Evolutionary conservation across 148 eudicot genomes (phyloP), one percentile per base, ranked within the genome.

Genomic region (Agrostemma githago): DNA sequence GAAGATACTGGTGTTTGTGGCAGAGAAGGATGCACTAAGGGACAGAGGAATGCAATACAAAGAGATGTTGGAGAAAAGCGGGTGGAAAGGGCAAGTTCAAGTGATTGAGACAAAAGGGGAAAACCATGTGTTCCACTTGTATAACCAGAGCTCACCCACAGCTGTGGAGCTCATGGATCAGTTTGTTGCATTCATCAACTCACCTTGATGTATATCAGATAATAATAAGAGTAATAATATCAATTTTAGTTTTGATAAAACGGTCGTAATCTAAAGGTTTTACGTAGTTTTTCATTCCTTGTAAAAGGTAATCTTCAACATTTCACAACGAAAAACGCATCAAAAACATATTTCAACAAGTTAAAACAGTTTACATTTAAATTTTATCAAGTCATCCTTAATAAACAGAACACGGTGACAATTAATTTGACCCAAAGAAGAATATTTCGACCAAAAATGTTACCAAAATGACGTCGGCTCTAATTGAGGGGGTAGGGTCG

Each of bases 111-210:
- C 85, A 0, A 8, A 34, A 11, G 84, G 77, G 0, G 84, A 78
- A 58, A 66, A 12, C 3, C 92, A 88, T 71, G 89, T 85, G n/a
- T 88, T 88, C 20, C 86, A 84, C 63, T 71, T 88, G 75, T 11
- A 72, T 8, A 59, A 80, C 26, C 87, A 81, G 3, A 7, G 11
- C 2, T 74, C 69, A 43, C 81, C 81, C 0, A 74, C 79, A 9
- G 80, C 80, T 4, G 72, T 0, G 16, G 42, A 62, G 3, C 39
- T 85, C 63, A 72, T 87, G 83, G 57, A 73, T 8, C 63, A 74
- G 54, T 59, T 85, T 4, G 83, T 38, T 62, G 46, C n/a, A 1
- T 85, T 85, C 42, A 48, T 87, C 21, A 82, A 72, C 46, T 44
- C 67, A 5, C 26, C 67, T 64, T 86, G 48, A 26, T 12, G 39